These are phyloP conservation scores for Globisporangium middletonii DNA, from an alignment of 352 stramenopile genomes.

Conservation along the genomic window DNA sequence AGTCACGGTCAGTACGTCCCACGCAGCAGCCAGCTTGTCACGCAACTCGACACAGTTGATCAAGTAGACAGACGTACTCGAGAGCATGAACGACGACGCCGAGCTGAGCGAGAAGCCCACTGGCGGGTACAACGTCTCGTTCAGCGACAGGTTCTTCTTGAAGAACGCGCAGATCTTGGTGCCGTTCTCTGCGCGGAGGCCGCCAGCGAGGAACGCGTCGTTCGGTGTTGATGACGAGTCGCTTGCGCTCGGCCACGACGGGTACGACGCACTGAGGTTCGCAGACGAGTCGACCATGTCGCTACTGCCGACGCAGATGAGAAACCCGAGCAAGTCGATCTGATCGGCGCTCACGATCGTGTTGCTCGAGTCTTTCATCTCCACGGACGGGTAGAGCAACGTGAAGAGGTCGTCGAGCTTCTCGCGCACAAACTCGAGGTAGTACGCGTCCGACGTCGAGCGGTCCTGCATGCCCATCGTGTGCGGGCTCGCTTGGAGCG, in stretches of 20 bases:
- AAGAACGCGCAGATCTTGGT: slow-evolving; percentile 66
- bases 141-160: slow-evolving; percentile 70
- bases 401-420: slow-evolving; percentile 74
- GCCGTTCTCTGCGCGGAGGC: slow-evolving; percentile 34
- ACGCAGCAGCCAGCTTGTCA: background rate
- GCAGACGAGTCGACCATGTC: slow-evolving; percentile 47
- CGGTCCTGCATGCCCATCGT: slow-evolving; percentile 73
- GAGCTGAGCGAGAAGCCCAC: slow-evolving; percentile 55
- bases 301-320: slow-evolving; percentile 53
- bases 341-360: slow-evolving; percentile 56
- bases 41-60: background rate
- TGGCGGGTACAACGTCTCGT: slow-evolving; percentile 74
- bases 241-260: slow-evolving; percentile 34
- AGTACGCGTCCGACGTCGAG: slow-evolving; percentile 74
- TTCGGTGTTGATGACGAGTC: slow-evolving; percentile 7
- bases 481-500: slow-evolving; percentile 62
- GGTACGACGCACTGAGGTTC: slow-evolving; percentile 63
- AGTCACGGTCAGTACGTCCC: background rate
- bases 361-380: slow-evolving; percentile 41
- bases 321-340: slow-evolving; percentile 66
- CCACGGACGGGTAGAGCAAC: slow-evolving; percentile 56
- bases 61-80: slow-evolving; percentile 4
- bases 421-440: slow-evolving; percentile 71
- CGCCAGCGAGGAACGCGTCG: slow-evolving; percentile 14
- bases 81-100: slow-evolving; percentile 12